These are phyloP conservation scores for Lentinus polychrous DNA, from an alignment of 1,284 basidiomycete species.

Conservation along the genomic window DNA sequence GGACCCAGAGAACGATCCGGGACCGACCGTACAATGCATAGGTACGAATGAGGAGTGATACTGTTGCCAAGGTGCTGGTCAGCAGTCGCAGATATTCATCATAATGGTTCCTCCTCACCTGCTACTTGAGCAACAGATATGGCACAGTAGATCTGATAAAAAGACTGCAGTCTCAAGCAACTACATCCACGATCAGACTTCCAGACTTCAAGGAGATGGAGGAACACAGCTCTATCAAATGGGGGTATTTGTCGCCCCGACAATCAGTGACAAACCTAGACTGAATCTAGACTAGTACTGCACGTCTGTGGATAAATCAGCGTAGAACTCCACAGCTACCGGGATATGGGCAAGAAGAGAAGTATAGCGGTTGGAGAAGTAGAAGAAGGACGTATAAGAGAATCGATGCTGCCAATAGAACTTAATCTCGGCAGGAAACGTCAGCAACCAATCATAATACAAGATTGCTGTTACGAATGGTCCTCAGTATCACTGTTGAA, in stretches of 20 bases:
- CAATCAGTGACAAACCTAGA: conserved; percentile 9
- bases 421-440: conserved; percentile 27
- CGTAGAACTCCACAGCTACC: conserved; percentile 21
- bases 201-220: neutral
- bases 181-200: neutral
- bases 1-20: conserved; percentile 19
- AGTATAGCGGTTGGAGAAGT: conserved; percentile 33
- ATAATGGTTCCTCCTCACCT: conserved; percentile 26
- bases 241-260: conserved; percentile 7
- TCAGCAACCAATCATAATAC: conserved; percentile 33
- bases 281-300: neutral
- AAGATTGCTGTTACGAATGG: conserved; percentile 23
- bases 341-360: conserved; percentile 27
- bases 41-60: conserved; percentile 32
- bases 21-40: conserved; percentile 35
- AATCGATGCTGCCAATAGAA: conserved; percentile 29
- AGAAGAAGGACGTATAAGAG: conserved; percentile 25
- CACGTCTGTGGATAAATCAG: neutral
- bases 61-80: conserved; percentile 17
- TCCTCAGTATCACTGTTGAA: neutral
- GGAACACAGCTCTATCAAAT: no score
- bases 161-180: neutral
- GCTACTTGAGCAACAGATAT: conserved; percentile 29
- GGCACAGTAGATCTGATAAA: conserved; percentile 26
- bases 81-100: neutral